Base-by-base conservation (phyloP, 495 filamentous ascomycete genomes). In the Schizothecium vesticola region DNA sequence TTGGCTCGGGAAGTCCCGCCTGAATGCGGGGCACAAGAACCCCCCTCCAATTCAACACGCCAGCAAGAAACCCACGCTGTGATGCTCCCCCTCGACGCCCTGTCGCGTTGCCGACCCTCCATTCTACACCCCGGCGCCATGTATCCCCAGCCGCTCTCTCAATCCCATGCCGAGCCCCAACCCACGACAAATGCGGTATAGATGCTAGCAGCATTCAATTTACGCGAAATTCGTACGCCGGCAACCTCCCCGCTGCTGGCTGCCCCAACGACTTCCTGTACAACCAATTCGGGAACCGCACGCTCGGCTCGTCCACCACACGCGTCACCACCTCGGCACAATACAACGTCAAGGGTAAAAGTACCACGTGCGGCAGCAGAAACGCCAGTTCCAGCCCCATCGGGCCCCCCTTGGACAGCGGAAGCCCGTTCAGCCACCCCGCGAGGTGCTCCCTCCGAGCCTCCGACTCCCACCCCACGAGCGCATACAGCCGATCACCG, bases 281-380 rank as follows among this genome's bases (percentile, higher is more conserved):
- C 43, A 84, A 60, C 86, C 86, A 87, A 59, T 78, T 78, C 24
- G 83, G 74, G 70, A 88, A 81, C 66, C 72, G 78, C 31, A 88
- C 78, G 61, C 82, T 84, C 0, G 86, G 87, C 70, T 86, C 82
- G 70, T 89, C 87, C 64, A 89, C 74, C 31, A 81, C 29, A 70
- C 77, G 81, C 10, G 86, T 88, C 22, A 83, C 78, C 4, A 88
- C 51, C 67, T 88, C 86, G 19, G 86, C 85, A n/a, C 81, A 28
- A 77, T 83, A 88, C 0, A 89, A 71, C 0, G 86, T 89, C 22
- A 86, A 59, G 2, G 86, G 86, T 61, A 88, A 70, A 3, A 88
- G 64, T 33, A 89, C 77, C 36, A 88, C 28, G 56, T 89, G 83
- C 12, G 85, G 81, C 19, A 76, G 59, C 24, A 87, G 76, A 70